These are phyloP conservation scores for Myriosclerotinia curreyana DNA, from an alignment of 2,329 filamentous ascomycete species.

Conservation along the genomic window DNA sequence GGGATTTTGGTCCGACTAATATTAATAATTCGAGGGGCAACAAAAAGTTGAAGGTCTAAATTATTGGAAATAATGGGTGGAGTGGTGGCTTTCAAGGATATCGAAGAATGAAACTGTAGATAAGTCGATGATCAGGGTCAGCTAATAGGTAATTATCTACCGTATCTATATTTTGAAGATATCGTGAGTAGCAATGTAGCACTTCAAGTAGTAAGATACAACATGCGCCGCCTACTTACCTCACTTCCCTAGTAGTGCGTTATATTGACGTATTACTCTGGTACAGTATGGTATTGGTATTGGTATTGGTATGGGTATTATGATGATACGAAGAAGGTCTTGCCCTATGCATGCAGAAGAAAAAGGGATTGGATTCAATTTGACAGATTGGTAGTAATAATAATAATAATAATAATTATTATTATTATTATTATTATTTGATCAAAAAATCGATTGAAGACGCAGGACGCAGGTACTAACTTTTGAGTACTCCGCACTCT, in stretches of 20 bases:
- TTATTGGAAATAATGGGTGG: too few species aligned
- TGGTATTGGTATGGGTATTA: too few species aligned
- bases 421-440: not conserved
- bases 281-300: too few species aligned
- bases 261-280: not conserved
- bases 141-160: too few species aligned
- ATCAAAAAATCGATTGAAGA: too few species aligned
- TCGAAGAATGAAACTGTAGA: slow-evolving; percentile 30
- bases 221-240: slow-evolving; percentile 19
- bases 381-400: not conserved
- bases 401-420: too few species aligned
- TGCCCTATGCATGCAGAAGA: not conserved
- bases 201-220: too few species aligned
- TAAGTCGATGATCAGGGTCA: slow-evolving; percentile 33
- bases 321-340: not conserved
- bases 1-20: not conserved
- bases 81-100: too few species aligned
- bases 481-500: slow-evolving; percentile 7
- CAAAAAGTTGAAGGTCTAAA: slow-evolving; percentile 18
- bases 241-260: slow-evolving; percentile 23
- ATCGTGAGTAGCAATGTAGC: slow-evolving; percentile 15
- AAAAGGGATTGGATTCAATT: not conserved
- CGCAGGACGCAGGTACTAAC: too few species aligned
- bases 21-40: not conserved
- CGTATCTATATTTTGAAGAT: slow-evolving; percentile 28